These are phyloP conservation scores for Yarrowia bubula DNA, from an alignment of 805 yeast genomes.

Conservation along the genomic window DNA sequence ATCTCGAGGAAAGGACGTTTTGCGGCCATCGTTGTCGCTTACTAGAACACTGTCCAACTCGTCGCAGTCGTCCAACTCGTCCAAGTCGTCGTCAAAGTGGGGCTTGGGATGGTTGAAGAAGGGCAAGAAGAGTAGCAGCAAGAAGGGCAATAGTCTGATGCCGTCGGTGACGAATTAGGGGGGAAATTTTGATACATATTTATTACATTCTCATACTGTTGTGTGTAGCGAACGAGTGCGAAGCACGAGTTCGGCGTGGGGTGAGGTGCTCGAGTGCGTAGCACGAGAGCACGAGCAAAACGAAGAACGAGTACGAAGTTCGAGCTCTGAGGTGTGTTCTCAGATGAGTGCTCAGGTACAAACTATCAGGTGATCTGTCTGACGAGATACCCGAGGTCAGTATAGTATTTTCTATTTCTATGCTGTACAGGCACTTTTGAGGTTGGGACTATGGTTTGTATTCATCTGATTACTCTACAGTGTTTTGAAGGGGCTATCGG, in stretches of 20 bases:
- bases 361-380: too few relatives aligned
- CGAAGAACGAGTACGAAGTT: too few relatives aligned
- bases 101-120: slow-evolving; percentile 25
- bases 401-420: too few relatives aligned
- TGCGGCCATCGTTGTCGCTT: slow-evolving; percentile 18
- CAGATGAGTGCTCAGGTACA: too few relatives aligned
- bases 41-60: slow-evolving; percentile 24
- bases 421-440: too few relatives aligned
- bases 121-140: slow-evolving; percentile 2
- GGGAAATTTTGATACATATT: slow-evolving; percentile 6
- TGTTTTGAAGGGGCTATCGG: too few relatives aligned
- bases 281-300: too few relatives aligned
- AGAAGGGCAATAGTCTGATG: not conserved
- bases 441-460: too few relatives aligned
- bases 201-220: slow-evolving; percentile 18
- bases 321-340: too few relatives aligned
- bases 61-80: slow-evolving; percentile 18
- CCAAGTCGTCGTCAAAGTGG: slow-evolving; percentile 22
- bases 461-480: too few relatives aligned
- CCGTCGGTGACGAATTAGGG: slow-evolving; percentile 12
- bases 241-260: not conserved
- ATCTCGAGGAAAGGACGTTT: slow-evolving; percentile 11
- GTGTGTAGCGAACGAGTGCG: not conserved
- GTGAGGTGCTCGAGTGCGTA: not conserved
- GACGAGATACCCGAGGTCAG: too few relatives aligned